These are phyloP conservation scores for Spirogloea muscicola DNA, from an alignment of 139 green algal genomes.

Conservation along the genomic window DNA sequence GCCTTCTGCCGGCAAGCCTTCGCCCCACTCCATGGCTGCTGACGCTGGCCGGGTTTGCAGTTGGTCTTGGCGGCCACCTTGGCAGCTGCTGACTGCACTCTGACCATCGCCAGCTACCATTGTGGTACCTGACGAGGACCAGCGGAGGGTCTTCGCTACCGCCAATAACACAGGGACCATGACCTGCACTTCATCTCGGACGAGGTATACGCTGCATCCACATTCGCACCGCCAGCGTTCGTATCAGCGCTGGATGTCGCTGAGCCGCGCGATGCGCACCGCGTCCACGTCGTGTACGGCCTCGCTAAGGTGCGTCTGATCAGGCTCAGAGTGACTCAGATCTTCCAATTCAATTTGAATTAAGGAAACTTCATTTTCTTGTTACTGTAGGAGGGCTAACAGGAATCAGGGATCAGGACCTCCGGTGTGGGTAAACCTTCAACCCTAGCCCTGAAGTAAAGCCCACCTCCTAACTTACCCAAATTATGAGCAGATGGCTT, in stretches of 20 bases:
- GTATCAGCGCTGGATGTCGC: not conserved
- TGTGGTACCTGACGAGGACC: conserved; percentile 41
- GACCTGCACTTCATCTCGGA: conserved; percentile 45
- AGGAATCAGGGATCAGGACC: too few species aligned
- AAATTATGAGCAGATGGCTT: too few species aligned
- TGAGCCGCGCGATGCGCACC: not conserved
- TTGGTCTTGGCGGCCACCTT: not conserved
- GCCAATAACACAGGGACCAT: not conserved
- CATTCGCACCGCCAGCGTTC: conserved; percentile 3
- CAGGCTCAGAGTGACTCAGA: too few species aligned
- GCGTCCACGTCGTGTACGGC: conserved; percentile 42
- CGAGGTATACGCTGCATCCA: conserved; percentile 46
- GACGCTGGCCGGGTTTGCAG: too few species aligned
- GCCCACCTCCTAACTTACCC: too few species aligned
- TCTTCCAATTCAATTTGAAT: too few species aligned
- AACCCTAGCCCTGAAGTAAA: too few species aligned
- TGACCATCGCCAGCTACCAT: conserved; percentile 14
- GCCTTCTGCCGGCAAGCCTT: conserved; percentile 21
- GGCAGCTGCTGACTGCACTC: not conserved
- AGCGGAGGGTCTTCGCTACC: conserved; percentile 21
- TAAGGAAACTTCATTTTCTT: too few species aligned
- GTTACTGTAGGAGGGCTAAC: too few species aligned
- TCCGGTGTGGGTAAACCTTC: too few species aligned
- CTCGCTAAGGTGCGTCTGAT: too few species aligned
- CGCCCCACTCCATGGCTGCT: too few species aligned